Evolutionary conservation across 169 alveolate genomes (phyloP).

Genomic region (Babesia bigemina): DNA sequence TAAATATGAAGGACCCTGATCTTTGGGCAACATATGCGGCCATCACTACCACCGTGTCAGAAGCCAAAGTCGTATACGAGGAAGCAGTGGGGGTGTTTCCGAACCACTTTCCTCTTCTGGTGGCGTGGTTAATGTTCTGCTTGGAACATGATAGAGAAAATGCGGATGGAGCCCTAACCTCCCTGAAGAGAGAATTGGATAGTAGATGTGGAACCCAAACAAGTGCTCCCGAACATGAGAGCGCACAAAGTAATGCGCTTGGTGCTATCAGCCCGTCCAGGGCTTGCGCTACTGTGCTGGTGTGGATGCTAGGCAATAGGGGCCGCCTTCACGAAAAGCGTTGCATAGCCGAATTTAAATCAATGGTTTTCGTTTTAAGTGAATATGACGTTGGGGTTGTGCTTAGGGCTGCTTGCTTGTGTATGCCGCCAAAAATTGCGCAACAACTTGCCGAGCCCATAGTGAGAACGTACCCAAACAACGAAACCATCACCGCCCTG

Average conservation of each 20-base stretch:
- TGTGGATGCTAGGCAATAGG: not conserved
- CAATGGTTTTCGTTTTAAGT: not conserved
- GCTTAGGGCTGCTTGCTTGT: not conserved
- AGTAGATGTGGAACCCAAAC: not conserved
- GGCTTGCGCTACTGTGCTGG: constrained; percentile 2
- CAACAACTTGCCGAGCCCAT: constrained; percentile 21
- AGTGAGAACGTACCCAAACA: constrained; percentile 11
- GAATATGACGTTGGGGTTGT: constrained; percentile 7
- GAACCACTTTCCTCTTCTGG: not conserved
- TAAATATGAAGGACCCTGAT: constrained; percentile 5
- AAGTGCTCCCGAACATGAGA: not conserved
- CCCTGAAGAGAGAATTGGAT: not conserved
- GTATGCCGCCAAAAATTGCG: not conserved
- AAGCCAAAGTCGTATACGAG: constrained; percentile 8
- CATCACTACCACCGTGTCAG: not conserved
- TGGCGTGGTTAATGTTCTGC: constrained; percentile 1
- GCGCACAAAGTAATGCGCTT: not conserved
- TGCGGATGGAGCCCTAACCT: not conserved
- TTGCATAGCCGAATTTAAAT: not conserved
- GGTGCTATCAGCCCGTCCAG: constrained; percentile 15
- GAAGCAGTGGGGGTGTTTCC: constrained; percentile 30
- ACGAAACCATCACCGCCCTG: constrained; percentile 11
- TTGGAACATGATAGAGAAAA: not conserved
- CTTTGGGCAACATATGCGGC: constrained; percentile 25
- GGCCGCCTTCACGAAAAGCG: not conserved